A percentile compares a stretch with the other conserved stretches of the same genome.
These are phyloP conservation scores for Salix exigua DNA, from an alignment of 345 rosid species.

Conservation along the genomic window DNA sequence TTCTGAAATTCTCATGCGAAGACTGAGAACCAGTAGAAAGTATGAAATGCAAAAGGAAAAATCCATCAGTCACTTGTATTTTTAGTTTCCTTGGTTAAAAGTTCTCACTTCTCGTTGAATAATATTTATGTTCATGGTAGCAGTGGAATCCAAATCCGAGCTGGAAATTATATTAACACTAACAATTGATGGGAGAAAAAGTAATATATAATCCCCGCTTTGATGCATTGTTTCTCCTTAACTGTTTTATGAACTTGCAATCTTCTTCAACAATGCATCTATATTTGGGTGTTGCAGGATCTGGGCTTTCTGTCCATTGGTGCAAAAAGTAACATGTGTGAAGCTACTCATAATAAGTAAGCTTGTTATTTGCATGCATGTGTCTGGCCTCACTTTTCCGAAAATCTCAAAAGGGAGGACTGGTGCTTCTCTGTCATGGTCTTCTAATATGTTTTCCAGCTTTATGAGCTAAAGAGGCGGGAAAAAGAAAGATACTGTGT, in stretches of 20 bases:
- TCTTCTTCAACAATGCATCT: slow-evolving; percentile 51
- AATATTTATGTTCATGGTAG: not conserved
- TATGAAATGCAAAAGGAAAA: not conserved
- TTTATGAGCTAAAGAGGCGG: slow-evolving; percentile 1
- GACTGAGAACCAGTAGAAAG: not conserved
- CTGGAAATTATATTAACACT: not conserved
- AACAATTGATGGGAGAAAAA: not conserved
- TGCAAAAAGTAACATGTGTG: slow-evolving; percentile 52
- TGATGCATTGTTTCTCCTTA: not conserved
- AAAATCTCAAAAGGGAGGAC: slow-evolving; percentile 5
- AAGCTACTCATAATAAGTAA: slow-evolving; percentile 53
- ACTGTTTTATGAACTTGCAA: slow-evolving; percentile 36
- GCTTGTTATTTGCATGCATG: slow-evolving; percentile 32
- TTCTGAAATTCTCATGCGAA: not conserved
- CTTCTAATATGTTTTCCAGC: slow-evolving; percentile 1
- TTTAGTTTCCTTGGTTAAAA: not conserved
- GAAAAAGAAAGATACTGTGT: not conserved
- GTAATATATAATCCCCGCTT: not conserved
- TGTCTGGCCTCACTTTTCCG: slow-evolving; percentile 14
- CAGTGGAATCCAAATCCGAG: not conserved
- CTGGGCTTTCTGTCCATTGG: slow-evolving; percentile 42
- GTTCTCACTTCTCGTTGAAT: not conserved
- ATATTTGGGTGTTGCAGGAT: slow-evolving; percentile 72
- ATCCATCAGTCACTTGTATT: not conserved
- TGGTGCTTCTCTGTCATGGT: not conserved